Base-by-base conservation (phyloP, 306 rosid genomes). In the Rubus idaeus region DNA sequence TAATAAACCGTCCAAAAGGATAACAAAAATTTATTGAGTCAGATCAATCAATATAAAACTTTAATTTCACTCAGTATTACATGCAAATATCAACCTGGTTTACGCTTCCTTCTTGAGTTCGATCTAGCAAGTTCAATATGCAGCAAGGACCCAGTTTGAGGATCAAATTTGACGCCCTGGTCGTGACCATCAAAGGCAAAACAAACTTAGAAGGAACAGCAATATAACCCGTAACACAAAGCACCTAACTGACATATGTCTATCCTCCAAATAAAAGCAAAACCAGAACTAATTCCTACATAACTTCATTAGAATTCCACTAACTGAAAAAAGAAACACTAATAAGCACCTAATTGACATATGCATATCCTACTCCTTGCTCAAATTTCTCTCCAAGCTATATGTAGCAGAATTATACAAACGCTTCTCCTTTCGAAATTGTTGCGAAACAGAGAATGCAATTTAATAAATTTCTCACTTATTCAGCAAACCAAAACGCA, bases 91-190 rank as follows among this genome's bases (percentile, higher is more conserved):
- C 55, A 76, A 92, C 98, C 98, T 84, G 94, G 91, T 78, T 89
- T 92, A 35, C 91, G 93, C 79, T 95, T 95, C 87, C 97, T 90
- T 87, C 97, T 87, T 30, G 98, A 95, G 83, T 95, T 95, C 73
- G 98, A 90, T 83, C 96, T 89, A 23, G 98, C 98, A 20, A 92
- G 91, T 79, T 95, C 98, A 51, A 95, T 84, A 76, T 92, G 97
- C 80, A 95, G 82, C 77, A 86, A 83, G 17, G 94, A 87, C 76
- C 97, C 98, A 71, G 86, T 45, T 88, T 95, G 98, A 70, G 97
- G 98, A 79, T 95, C 98, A 87, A 95, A 95, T 81, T 95, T 92
- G 70, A 90, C 95, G 72, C 97, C 97, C 98, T 95, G 84, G 50
- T 52, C 42, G 17, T 57, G 21, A 80, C 46, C 60, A 78, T 64